A percentile compares a stretch with the other conserved stretches of the same genome.
These are phyloP conservation scores for Aspergillus asperescens DNA, from an alignment of 495 filamentous ascomycete species.

Conservation along the genomic window DNA sequence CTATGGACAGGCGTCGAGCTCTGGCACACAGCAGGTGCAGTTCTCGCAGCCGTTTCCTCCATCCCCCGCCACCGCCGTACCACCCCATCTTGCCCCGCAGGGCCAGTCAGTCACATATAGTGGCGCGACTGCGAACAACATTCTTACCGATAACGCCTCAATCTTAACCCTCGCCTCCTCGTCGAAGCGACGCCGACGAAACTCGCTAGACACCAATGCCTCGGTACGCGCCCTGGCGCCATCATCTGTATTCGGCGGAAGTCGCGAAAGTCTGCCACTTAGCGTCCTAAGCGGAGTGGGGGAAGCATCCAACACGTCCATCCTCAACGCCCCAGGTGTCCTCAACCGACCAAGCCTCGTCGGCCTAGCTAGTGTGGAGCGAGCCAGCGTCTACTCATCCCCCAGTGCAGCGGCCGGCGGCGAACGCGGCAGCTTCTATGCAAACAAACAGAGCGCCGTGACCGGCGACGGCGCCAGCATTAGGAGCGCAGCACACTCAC, in stretches of 20 bases:
- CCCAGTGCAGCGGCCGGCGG: conserved; percentile 64
- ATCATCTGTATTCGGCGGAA: conserved; percentile 86
- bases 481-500: conserved; percentile 68
- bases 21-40: conserved; percentile 53
- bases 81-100: conserved; percentile 64
- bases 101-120: conserved; percentile 78
- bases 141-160: conserved; percentile 90
- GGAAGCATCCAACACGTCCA: conserved; percentile 44
- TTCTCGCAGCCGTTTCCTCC: conserved; percentile 90
- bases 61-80: conserved; percentile 71
- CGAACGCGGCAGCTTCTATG: conserved; percentile 78
- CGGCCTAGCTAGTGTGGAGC: conserved; percentile 63
- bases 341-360: conserved; percentile 51
- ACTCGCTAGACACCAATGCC: conserved; percentile 92
- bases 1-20: conserved; percentile 41
- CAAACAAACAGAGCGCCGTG: conserved; percentile 56
- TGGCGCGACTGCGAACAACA: conserved; percentile 84
- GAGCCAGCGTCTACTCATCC: conserved; percentile 80
- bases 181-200: conserved; percentile 80
- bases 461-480: conserved; percentile 71
- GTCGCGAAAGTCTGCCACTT: conserved; percentile 78
- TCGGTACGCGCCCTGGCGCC: conserved; percentile 89
- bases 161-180: conserved; percentile 96
- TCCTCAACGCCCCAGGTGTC: conserved; percentile 47
- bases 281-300: conserved; percentile 78